Evolutionary conservation across 805 yeast species (phyloP).

Genomic region (Saturnispora dispora): DNA sequence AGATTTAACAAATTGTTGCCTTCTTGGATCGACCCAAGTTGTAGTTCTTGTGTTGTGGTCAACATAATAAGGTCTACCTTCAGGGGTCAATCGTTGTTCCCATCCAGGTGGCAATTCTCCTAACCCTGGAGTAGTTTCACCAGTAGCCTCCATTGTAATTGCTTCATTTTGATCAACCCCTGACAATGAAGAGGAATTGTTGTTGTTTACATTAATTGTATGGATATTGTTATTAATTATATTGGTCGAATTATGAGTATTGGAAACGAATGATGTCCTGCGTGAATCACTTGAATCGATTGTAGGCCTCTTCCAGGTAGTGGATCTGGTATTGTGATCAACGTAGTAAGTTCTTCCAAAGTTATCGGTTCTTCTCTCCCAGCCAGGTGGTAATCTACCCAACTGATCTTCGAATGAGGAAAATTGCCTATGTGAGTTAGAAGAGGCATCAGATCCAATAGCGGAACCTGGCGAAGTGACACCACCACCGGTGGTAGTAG

Average conservation of each 20-base stretch:
- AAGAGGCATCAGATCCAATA: constrained; percentile 12
- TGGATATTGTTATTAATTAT: constrained; percentile 10
- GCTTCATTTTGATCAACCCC: constrained; percentile 19
- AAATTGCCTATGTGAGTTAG: constrained; percentile 45
- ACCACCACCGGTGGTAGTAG: constrained; percentile 15
- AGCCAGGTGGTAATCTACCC: constrained; percentile 95
- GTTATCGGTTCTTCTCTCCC: constrained; percentile 98
- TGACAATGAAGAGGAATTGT: constrained; percentile 27
- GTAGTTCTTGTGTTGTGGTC: constrained; percentile 99
- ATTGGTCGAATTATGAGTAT: constrained; percentile 23
- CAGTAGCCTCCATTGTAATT: constrained; percentile 54
- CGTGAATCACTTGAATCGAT: constrained; percentile 62
- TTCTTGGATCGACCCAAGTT: constrained; percentile 99
- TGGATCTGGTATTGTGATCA: constrained; percentile 94
- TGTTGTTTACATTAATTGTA: constrained; percentile 24
- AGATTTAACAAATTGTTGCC: constrained; percentile 96
- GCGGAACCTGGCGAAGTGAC: constrained; percentile 20
- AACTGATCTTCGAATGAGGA: constrained; percentile 95
- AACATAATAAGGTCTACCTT: constrained; percentile 96
- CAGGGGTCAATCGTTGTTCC: constrained; percentile 98
- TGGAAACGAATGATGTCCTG: constrained; percentile 28
- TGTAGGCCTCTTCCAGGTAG: constrained; percentile 98
- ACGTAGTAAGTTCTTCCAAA: constrained; percentile 97
- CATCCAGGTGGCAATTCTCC: constrained; percentile 98
- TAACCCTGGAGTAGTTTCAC: constrained; percentile 89